Percentiles rank a stretch among this genome's conserved stretches.
These are phyloP conservation scores for Strobilomyces echinocephalus DNA, from an alignment of 768 basidiomycete genomes.

Conservation along the genomic window DNA sequence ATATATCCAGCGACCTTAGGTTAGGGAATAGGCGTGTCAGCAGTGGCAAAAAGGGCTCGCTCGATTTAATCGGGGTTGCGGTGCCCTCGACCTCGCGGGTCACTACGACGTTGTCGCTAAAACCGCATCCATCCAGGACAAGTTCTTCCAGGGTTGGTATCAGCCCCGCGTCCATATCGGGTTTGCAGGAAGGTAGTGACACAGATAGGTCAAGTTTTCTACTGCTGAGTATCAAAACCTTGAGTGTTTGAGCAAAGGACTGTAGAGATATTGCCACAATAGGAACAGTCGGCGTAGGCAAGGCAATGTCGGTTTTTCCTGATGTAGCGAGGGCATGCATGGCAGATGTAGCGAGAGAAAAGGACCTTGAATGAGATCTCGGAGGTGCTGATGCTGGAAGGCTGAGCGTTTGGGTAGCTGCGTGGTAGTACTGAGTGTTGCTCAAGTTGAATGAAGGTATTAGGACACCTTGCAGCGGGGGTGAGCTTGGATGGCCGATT, in stretches of 20 bases:
- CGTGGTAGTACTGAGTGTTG: slow-evolving; percentile 57
- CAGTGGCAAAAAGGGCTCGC: slow-evolving; percentile 53
- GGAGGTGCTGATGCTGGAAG: slow-evolving; percentile 58
- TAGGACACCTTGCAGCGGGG: slow-evolving; percentile 21
- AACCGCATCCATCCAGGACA: slow-evolving; percentile 65
- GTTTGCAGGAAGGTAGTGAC: slow-evolving; percentile 40
- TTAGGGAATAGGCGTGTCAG: slow-evolving; percentile 67
- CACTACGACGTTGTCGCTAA: slow-evolving; percentile 56
- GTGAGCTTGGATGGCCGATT: slow-evolving; percentile 23
- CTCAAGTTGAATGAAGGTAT: slow-evolving; percentile 33
- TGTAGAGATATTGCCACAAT: slow-evolving; percentile 56
- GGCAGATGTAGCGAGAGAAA: slow-evolving; percentile 45
- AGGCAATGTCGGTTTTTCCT: slow-evolving; percentile 40
- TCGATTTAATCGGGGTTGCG: slow-evolving; percentile 41
- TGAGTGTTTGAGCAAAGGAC: slow-evolving; percentile 56
- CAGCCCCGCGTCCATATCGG: slow-evolving; percentile 34
- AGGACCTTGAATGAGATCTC: slow-evolving; percentile 52
- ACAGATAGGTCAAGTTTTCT: slow-evolving; percentile 66
- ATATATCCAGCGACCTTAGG: slow-evolving; percentile 63
- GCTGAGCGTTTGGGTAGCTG: slow-evolving; percentile 52
- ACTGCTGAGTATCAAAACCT: slow-evolving; percentile 54
- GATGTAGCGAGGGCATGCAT: slow-evolving; percentile 1
- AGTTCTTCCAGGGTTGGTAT: slow-evolving; percentile 73
- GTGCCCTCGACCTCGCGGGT: slow-evolving; percentile 31
- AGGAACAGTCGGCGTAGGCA: slow-evolving; percentile 68